Evolutionary conservation across 352 stramenopile genomes (phyloP).

Genomic region (Aphanomyces astaci): DNA sequence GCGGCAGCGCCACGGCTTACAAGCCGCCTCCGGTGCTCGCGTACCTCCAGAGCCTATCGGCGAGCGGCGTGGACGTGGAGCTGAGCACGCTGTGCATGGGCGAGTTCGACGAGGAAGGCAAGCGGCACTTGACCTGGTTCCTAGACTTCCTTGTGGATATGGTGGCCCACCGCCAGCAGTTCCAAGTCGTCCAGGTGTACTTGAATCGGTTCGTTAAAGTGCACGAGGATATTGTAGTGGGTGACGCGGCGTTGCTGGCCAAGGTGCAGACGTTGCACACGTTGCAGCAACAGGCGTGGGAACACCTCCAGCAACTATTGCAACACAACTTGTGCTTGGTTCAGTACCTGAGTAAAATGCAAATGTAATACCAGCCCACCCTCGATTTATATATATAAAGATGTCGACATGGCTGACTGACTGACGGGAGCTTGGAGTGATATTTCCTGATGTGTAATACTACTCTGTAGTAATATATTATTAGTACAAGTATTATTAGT

Average conservation of each 20-base stretch:
- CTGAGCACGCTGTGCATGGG: conserved; percentile 80
- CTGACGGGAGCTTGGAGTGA: too few species aligned
- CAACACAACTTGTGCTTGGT: conserved; percentile 83
- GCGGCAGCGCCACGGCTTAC: conserved; percentile 10
- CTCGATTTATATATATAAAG: not conserved
- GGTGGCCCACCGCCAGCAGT: conserved; percentile 54
- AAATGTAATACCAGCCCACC: conserved; percentile 54
- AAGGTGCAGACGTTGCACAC: conserved; percentile 47
- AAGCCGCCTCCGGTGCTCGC: conserved; percentile 39
- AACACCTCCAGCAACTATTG: conserved; percentile 69
- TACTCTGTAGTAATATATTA: too few species aligned
- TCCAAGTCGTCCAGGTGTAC: conserved; percentile 78
- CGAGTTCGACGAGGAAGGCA: conserved; percentile 68
- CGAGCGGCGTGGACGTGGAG: conserved; percentile 67
- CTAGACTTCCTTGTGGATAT: conserved; percentile 55
- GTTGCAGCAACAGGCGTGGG: conserved; percentile 68
- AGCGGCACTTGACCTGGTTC: conserved; percentile 52
- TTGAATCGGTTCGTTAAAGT: conserved; percentile 82
- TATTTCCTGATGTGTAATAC: too few species aligned
- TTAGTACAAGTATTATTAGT: too few species aligned
- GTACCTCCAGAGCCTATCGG: conserved; percentile 71
- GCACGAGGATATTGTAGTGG: conserved; percentile 65
- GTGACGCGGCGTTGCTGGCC: conserved; percentile 40
- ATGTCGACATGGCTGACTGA: too few species aligned
- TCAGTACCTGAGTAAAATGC: conserved; percentile 83